A percentile compares a stretch with the other conserved stretches of the same genome.
Conservation (phyloP, 495 filamentous ascomycete genomes). For the Hyphodiscus hymeniophilus region DNA sequence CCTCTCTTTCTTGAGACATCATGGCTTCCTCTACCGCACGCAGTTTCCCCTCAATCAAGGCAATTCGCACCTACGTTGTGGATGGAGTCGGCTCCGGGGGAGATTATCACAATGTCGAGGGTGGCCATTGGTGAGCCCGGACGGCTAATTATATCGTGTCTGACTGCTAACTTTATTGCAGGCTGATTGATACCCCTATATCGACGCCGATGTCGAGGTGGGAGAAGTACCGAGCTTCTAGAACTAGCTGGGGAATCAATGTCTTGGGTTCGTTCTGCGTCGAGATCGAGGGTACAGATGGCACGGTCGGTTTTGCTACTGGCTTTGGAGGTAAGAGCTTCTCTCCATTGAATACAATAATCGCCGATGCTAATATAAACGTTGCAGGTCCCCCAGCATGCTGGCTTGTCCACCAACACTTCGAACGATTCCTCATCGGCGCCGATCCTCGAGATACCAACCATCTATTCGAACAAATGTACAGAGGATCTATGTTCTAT, state of each 20-base stretch:
- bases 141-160: background rate
- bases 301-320: constrained; percentile 84
- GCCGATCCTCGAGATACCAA: constrained; percentile 84
- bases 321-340: constrained; percentile 68
- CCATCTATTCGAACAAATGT: constrained; percentile 90
- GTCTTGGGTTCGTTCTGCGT: constrained; percentile 88
- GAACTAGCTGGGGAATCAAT: constrained; percentile 94
- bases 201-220: constrained; percentile 86
- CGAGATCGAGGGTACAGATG: constrained; percentile 83
- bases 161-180: constrained; percentile 15
- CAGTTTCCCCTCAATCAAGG: constrained; percentile 66
- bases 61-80: constrained; percentile 71
- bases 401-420: constrained; percentile 87
- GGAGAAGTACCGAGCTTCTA: constrained; percentile 75
- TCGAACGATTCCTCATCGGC: constrained; percentile 82
- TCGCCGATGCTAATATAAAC: background rate
- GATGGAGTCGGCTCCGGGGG: constrained; percentile 79
- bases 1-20: constrained; percentile 8
- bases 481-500: constrained; percentile 90
- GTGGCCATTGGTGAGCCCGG: constrained; percentile 66
- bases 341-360: background rate
- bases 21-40: constrained; percentile 36
- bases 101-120: constrained; percentile 93
- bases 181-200: constrained; percentile 83
- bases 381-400: constrained; percentile 66